A percentile compares a stretch with the other conserved stretches of the same genome.
phyloP scores from a whole-genome alignment of 192 early-diverging fungal species.

The Coemansia sp. region DNA sequence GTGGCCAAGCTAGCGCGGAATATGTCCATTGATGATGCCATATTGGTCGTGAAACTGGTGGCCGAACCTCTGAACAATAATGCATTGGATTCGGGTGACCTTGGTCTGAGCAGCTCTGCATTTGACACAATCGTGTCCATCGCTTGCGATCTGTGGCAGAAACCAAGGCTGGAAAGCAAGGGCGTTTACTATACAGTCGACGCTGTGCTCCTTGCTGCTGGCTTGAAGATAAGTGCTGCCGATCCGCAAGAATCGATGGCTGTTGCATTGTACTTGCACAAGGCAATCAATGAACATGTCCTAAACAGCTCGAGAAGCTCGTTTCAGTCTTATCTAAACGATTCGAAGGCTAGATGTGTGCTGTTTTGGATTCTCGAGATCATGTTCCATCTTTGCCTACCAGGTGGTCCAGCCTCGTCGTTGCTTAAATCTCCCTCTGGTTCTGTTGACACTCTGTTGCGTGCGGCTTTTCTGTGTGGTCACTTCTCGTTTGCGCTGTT shows the following conservation, averaged over 20 bases:
- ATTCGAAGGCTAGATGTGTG: background rate
- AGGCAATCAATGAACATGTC: background rate
- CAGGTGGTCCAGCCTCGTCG: background rate
- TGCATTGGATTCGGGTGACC: background rate
- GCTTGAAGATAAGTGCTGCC: conserved; percentile 9
- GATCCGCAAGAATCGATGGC: conserved; percentile 2
- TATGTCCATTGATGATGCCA: conserved; percentile 31
- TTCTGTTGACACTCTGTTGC: conserved; percentile 24
- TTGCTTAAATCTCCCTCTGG: background rate
- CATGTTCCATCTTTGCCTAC: conserved; percentile 23
- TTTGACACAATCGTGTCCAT: conserved; percentile 15
- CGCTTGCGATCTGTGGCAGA: conserved; percentile 3
- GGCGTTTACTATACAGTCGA: conserved; percentile 1
- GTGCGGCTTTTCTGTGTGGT: conserved; percentile 23
- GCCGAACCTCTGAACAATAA: background rate
- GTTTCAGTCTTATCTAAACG: background rate
- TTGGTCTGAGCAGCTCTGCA: conserved; percentile 12
- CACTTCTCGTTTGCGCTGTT: conserved; percentile 33
- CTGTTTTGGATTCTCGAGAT: conserved; percentile 44
- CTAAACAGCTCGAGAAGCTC: background rate
- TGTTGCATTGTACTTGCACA: conserved; percentile 8
- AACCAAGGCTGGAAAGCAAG: background rate
- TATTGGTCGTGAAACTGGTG: conserved; percentile 14
- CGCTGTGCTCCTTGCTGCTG: conserved; percentile 10
- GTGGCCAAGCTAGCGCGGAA: background rate